Percentiles rank a stretch among this genome's conserved stretches.
These are phyloP conservation scores for Leishmania turanica DNA, from an alignment of 208 protist species.

Conservation along the genomic window DNA sequence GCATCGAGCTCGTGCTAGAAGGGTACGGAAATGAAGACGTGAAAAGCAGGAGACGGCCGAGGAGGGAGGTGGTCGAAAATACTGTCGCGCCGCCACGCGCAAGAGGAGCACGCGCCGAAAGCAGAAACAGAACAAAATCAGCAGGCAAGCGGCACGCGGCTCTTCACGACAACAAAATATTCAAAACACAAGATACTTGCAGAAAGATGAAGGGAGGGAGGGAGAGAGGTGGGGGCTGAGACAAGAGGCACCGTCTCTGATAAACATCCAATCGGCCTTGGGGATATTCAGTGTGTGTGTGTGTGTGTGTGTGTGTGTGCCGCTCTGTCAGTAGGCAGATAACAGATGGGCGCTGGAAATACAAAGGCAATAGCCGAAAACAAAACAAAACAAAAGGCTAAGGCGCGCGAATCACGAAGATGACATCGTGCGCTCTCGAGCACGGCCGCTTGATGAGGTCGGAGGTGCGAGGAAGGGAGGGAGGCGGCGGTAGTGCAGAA, in stretches of 20 bases:
- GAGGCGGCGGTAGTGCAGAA: neutral
- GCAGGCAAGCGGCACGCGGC: neutral
- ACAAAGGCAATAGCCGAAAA: too few relatives aligned
- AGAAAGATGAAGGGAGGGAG: neutral
- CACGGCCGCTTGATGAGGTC: neutral
- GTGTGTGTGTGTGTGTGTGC: too few relatives aligned
- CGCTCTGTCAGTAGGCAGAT: too few relatives aligned
- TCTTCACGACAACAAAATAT: neutral
- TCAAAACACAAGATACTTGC: neutral
- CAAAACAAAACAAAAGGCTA: neutral
- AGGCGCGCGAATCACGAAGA: neutral
- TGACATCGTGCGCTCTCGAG: neutral
- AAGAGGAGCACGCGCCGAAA: neutral
- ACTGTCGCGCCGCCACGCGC: neutral
- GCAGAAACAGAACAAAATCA: neutral
- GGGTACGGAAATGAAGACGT: neutral
- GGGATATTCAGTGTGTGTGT: neutral
- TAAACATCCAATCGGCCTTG: neutral
- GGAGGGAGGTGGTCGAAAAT: neutral
- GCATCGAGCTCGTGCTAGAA: conserved; percentile 7
- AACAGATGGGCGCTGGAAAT: too few relatives aligned
- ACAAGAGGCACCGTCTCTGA: neutral
- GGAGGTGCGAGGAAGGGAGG: neutral
- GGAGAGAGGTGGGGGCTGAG: neutral
- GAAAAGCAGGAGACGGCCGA: neutral